Evolutionary conservation across 2,329 filamentous ascomycete genomes (phyloP).

Genomic region (Pezicula neosporulosa): DNA sequence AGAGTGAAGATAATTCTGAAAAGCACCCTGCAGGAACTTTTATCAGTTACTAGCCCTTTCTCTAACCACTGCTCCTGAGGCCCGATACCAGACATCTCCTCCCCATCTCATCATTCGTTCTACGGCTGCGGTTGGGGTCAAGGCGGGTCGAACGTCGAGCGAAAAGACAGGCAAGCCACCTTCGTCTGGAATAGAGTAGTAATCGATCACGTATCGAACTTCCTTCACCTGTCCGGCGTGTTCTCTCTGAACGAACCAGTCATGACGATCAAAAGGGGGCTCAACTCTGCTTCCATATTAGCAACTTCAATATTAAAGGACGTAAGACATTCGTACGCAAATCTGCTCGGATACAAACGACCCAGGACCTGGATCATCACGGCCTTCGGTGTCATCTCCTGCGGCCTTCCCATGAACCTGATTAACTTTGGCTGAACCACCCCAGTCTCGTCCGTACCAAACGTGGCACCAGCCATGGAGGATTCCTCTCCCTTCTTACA

Average conservation of each 20-base stretch:
- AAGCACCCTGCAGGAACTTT: too few relatives aligned
- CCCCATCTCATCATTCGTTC: conserved; percentile 88
- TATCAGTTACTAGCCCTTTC: conserved; percentile 17
- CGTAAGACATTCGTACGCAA: conserved; percentile 52
- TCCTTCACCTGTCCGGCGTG: conserved; percentile 67
- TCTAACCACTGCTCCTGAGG: conserved; percentile 24
- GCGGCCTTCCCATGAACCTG: conserved; percentile 84
- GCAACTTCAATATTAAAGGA: conserved; percentile 7
- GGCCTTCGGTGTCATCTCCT: conserved; percentile 89
- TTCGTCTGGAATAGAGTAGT: conserved; percentile 75
- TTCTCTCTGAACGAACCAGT: conserved; percentile 87
- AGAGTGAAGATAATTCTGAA: too few relatives aligned
- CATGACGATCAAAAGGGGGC: conserved; percentile 92
- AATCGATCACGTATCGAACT: conserved; percentile 94
- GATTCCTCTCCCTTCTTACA: conserved; percentile 74
- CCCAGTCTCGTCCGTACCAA: conserved; percentile 49
- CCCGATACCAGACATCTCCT: conserved; percentile 81
- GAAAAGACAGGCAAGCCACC: conserved; percentile 93
- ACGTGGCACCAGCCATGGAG: conserved; percentile 36
- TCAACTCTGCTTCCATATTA: conserved; percentile 53
- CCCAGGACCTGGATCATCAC: conserved; percentile 78
- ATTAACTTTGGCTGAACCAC: conserved; percentile 68
- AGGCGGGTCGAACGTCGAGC: conserved; percentile 86
- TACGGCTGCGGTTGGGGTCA: conserved; percentile 74
- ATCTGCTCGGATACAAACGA: conserved; percentile 74